Evolutionary conservation across 2,329 filamentous ascomycete species (phyloP).

Genomic region (Clarireedia hainanense): DNA sequence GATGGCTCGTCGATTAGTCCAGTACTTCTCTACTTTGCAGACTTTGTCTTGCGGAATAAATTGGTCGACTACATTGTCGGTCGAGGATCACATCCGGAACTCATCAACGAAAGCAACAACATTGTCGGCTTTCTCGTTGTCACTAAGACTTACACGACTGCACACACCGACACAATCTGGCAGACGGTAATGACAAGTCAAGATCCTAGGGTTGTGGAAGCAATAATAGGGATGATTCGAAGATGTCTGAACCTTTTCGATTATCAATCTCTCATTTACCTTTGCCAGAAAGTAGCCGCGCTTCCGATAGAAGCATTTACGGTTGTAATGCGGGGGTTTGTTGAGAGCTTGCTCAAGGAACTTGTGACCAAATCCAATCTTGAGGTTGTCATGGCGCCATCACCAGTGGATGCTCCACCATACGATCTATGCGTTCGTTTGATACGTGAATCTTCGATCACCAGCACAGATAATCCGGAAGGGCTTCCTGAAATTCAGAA

Average conservation of each 20-base stretch:
- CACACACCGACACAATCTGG: slow-evolving; percentile 78
- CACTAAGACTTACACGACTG: slow-evolving; percentile 61
- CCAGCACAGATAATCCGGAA: slow-evolving; percentile 43
- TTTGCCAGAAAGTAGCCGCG: slow-evolving; percentile 62
- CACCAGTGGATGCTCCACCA: slow-evolving; percentile 37
- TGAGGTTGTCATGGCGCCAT: slow-evolving; percentile 9
- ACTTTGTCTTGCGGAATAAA: slow-evolving; percentile 60
- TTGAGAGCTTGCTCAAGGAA: slow-evolving; percentile 44
- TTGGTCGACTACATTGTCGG: slow-evolving; percentile 84
- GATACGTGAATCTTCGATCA: slow-evolving; percentile 61
- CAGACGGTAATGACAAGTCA: slow-evolving; percentile 71
- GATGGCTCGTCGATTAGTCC: slow-evolving; percentile 34
- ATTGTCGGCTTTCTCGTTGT: slow-evolving; percentile 83
- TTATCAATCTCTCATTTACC: slow-evolving; percentile 47
- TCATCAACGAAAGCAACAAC: slow-evolving; percentile 73
- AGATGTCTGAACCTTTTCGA: slow-evolving; percentile 43
- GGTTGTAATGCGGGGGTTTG: slow-evolving; percentile 52
- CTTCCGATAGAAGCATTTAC: slow-evolving; percentile 59
- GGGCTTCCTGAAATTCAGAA: slow-evolving; percentile 54
- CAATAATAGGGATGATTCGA: slow-evolving; percentile 60
- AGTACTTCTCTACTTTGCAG: slow-evolving; percentile 59
- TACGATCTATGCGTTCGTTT: slow-evolving; percentile 56
- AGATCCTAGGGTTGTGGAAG: slow-evolving; percentile 76
- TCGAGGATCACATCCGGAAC: slow-evolving; percentile 83
- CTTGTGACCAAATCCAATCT: slow-evolving; percentile 27